Conservation (phyloP, 148 eudicot species). For the Simmondsia chinensis region DNA sequence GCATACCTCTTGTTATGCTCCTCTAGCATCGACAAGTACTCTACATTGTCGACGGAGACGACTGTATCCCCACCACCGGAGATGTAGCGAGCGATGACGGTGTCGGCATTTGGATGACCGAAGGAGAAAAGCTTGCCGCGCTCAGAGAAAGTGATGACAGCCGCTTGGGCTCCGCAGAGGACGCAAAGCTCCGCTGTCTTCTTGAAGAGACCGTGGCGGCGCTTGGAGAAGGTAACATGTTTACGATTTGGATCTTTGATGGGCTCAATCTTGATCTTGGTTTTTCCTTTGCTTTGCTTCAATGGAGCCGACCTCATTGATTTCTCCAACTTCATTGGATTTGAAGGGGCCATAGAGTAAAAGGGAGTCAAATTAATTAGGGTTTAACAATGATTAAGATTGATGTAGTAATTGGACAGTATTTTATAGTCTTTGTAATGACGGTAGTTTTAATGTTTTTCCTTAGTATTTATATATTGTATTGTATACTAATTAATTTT, state of each 20-base stretch:
- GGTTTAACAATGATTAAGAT: too few species aligned
- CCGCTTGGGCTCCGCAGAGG: constrained; percentile 15
- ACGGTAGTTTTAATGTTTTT: too few species aligned
- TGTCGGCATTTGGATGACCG: constrained; percentile 13
- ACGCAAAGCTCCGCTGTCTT: constrained; percentile 19
- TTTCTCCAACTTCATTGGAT: too few species aligned
- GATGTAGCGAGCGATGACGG: constrained; percentile 2
- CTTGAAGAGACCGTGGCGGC: constrained; percentile 19
- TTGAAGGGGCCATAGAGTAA: too few species aligned
- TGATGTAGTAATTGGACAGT: too few species aligned
- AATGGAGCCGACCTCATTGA: too few species aligned
- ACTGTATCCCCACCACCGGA: background rate
- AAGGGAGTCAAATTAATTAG: too few species aligned
- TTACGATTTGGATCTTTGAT: background rate
- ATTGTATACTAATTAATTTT: too few species aligned
- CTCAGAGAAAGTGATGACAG: constrained; percentile 12
- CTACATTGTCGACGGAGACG: background rate
- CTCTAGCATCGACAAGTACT: background rate
- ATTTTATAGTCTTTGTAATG: too few species aligned
- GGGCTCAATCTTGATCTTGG: constrained; percentile 4
- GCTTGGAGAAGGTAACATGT: constrained; percentile 18
- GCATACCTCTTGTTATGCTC: constrained; percentile 4
- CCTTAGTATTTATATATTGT: too few species aligned
- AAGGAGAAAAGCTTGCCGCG: constrained; percentile 12
- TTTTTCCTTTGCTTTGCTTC: constrained; percentile 5